Evolutionary conservation across 2,329 filamentous ascomycete genomes (phyloP), one percentile per base, ranked within the genome.

Genomic region (Colletotrichum caudatum): DNA sequence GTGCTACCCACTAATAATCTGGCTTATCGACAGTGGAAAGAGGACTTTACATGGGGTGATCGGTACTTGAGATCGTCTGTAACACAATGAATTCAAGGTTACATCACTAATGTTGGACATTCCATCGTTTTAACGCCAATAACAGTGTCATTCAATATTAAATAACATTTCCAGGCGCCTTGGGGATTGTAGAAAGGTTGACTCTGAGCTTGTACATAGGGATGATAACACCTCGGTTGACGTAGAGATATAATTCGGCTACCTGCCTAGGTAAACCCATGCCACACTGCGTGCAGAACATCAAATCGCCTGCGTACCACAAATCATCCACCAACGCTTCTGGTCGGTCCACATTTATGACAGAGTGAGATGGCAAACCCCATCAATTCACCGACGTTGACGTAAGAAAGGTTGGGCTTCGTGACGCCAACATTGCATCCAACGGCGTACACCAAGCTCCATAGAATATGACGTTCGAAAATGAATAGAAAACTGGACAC

Each of bases 281-380:
- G 11, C 53, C 14, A 3, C 18, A 48, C 46, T 5, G 8, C n/a
- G 33, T 16, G 2, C 20, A 26, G 16, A 11, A 16, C 11, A 20
- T 12, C 39, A 20, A 60, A 5, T 50, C 33, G 33, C 39, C 18
- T 61, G 26, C 35, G 44, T 4, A n/a, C 53, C 57, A 46, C 57
- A 26, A 3, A 4, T 3, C 29, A 6, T 41, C 46, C 60, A 53
- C 46, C 20, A 4, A 3, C n/a, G 2, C 53, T 23, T 39, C 29
- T 61, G n/a, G 20, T 7, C 7, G 59, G 65, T 46, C 69, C 69
- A 53, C 69, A 69, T 71, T 64, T 71, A 69, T 69, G 58, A 59
- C 65, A 69, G 11, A 54, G 16, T 59, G 1, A 33, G 44, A 0
- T 26, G 20, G 37, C 26, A 29, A 54, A 48, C 5, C 9, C 69